Conservation (phyloP, 352 stramenopile species). For the Globisporangium solare region DNA sequence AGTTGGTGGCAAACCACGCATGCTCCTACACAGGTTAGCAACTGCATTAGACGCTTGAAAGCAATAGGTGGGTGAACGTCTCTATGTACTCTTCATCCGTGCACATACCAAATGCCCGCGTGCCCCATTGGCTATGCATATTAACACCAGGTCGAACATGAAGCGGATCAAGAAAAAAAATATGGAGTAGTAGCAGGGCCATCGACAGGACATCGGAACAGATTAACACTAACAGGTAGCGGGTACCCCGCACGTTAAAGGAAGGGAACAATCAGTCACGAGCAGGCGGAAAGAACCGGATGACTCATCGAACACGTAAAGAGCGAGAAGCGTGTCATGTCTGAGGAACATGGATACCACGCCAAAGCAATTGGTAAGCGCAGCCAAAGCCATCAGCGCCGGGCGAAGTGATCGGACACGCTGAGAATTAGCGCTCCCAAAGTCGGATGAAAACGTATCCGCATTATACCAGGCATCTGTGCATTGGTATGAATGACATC, state of each 20-base stretch:
- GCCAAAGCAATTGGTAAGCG: conserved; percentile 29
- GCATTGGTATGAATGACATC: neutral
- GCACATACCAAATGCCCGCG: conserved; percentile 41
- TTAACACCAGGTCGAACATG: conserved; percentile 44
- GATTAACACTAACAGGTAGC: conserved; percentile 19
- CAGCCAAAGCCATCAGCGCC: conserved; percentile 24
- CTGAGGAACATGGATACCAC: conserved; percentile 17
- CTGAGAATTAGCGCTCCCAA: conserved; percentile 18
- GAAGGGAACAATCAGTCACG: neutral
- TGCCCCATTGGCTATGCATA: conserved; percentile 32
- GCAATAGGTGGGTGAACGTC: neutral
- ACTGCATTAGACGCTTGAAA: neutral
- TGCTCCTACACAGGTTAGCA: conserved; percentile 27
- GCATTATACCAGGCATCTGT: conserved; percentile 51
- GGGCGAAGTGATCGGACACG: conserved; percentile 27
- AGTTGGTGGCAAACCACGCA: conserved; percentile 60
- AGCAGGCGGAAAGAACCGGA: neutral
- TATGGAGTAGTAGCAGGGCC: conserved; percentile 43
- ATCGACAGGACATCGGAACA: conserved; percentile 34
- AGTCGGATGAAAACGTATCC: conserved; percentile 28
- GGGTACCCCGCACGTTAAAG: neutral
- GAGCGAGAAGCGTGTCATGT: conserved; percentile 27
- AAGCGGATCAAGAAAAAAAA: conserved; percentile 54
- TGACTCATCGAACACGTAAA: conserved; percentile 42
- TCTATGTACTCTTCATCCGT: neutral